phyloP scores from a whole-genome alignment of 805 yeast genomes.

The Metschnikowia baotianmanensis region DNA sequence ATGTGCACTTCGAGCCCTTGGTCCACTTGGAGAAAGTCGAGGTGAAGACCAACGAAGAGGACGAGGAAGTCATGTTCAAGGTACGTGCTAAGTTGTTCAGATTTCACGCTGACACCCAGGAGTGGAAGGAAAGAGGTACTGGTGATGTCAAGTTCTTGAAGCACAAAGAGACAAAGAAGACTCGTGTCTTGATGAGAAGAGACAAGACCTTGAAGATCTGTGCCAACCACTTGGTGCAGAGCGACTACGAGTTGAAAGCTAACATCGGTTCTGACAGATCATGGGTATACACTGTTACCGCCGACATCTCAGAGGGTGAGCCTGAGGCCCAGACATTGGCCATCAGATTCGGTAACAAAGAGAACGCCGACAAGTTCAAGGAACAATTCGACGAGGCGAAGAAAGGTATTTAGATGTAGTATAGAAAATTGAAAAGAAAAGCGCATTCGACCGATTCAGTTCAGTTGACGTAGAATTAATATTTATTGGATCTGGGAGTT shows the following conservation, averaged over 20 bases:
- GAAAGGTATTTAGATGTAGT: constrained; percentile 19
- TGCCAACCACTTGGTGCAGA: constrained; percentile 88
- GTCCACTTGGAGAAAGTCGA: constrained; percentile 95
- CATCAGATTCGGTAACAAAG: constrained; percentile 88
- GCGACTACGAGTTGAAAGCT: constrained; percentile 81
- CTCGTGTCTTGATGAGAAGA: constrained; percentile 96
- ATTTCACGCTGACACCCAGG: constrained; percentile 78
- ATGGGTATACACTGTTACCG: constrained; percentile 95
- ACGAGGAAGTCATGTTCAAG: constrained; percentile 79
- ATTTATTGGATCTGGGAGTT: too few relatives aligned
- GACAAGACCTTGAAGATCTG: constrained; percentile 97
- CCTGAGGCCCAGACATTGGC: constrained; percentile 97
- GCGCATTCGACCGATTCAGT: not conserved
- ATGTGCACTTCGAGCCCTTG: constrained; percentile 94
- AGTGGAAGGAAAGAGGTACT: constrained; percentile 99
- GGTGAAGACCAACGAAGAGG: constrained; percentile 92
- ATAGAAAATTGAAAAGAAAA: not conserved
- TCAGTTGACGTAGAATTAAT: too few relatives aligned
- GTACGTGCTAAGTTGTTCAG: constrained; percentile 94
- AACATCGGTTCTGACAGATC: constrained; percentile 97
- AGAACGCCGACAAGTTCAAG: constrained; percentile 93
- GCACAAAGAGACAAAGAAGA: constrained; percentile 79
- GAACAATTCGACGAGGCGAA: constrained; percentile 87
- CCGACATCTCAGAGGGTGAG: constrained; percentile 92
- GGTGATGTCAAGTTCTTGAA: constrained; percentile 96